Conservation (phyloP, 768 basidiomycete genomes). For the Boletus sp. region DNA sequence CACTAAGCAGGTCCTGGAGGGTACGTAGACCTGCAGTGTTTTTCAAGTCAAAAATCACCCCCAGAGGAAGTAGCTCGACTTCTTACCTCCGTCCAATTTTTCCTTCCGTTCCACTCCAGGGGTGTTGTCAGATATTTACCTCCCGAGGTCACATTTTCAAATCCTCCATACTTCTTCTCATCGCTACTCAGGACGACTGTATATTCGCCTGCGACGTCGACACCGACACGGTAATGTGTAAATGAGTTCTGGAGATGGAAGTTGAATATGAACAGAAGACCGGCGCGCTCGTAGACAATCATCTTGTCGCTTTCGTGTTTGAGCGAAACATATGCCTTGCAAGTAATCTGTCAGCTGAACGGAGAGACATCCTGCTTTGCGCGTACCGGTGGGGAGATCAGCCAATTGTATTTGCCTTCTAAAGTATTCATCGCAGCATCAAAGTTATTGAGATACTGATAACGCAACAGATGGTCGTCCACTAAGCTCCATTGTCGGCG, state of each 20-base stretch:
- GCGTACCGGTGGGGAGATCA: slow-evolving; percentile 70
- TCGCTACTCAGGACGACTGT: slow-evolving; percentile 77
- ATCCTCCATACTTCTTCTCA: slow-evolving; percentile 86
- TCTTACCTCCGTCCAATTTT: slow-evolving; percentile 82
- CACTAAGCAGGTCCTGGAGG: slow-evolving; percentile 32
- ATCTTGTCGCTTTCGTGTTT: slow-evolving; percentile 94
- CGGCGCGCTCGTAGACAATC: slow-evolving; percentile 90
- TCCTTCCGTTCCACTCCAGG: slow-evolving; percentile 88
- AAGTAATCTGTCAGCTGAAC: slow-evolving; percentile 6
- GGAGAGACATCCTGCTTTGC: not conserved
- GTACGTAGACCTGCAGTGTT: slow-evolving; percentile 27
- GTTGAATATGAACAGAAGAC: slow-evolving; percentile 94
- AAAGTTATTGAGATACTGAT: slow-evolving; percentile 91
- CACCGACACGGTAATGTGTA: slow-evolving; percentile 90
- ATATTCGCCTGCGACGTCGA: slow-evolving; percentile 85
- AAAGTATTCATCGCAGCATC: slow-evolving; percentile 88
- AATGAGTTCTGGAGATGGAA: slow-evolving; percentile 91
- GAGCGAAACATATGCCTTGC: slow-evolving; percentile 85
- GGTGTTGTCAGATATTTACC: slow-evolving; percentile 76
- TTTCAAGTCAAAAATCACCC: not conserved
- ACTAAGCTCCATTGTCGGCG: slow-evolving; percentile 95
- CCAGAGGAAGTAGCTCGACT: slow-evolving; percentile 1
- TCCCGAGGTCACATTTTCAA: slow-evolving; percentile 68
- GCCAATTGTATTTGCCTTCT: slow-evolving; percentile 82
- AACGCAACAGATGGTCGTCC: slow-evolving; percentile 83